A percentile compares a stretch with the other conserved stretches of the same genome.
Evolutionary conservation across 1,284 basidiomycete species (phyloP).

Genomic region (Microbotryomycetes sp.): DNA sequence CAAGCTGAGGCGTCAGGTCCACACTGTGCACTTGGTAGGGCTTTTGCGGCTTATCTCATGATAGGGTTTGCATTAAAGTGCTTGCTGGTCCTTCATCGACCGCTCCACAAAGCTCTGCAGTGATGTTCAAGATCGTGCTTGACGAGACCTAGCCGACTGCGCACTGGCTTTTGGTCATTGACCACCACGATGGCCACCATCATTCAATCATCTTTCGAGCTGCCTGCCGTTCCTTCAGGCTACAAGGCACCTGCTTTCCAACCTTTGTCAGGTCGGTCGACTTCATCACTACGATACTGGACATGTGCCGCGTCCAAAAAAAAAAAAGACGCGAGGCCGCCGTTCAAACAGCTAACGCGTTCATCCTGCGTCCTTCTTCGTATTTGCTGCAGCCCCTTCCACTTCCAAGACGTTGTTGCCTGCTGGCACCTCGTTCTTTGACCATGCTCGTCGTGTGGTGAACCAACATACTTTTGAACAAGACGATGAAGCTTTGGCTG

Average conservation of each 20-base stretch:
- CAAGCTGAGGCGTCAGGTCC: no score
- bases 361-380: not conserved
- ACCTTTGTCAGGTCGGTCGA: constrained; percentile 22
- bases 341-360: not conserved
- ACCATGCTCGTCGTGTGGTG: constrained; percentile 65
- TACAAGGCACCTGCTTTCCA: constrained; percentile 41
- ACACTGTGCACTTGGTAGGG: no score
- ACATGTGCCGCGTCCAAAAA: not conserved
- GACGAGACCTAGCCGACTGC: no score
- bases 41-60: no score
- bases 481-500: constrained; percentile 60
- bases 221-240: constrained; percentile 41
- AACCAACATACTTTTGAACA: constrained; percentile 72
- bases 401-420: constrained; percentile 45
- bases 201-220: constrained; percentile 42
- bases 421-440: constrained; percentile 75
- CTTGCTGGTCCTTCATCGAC: no score
- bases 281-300: not conserved
- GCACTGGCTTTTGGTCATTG: no score
- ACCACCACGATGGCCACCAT: constrained; percentile 44
- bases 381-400: constrained; percentile 18
- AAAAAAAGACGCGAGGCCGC: not conserved
- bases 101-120: no score
- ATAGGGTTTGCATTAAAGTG: no score
- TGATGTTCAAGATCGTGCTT: no score